Evolutionary conservation across 1,284 basidiomycete genomes (phyloP).

Genomic region (Amylostereum chailletii): DNA sequence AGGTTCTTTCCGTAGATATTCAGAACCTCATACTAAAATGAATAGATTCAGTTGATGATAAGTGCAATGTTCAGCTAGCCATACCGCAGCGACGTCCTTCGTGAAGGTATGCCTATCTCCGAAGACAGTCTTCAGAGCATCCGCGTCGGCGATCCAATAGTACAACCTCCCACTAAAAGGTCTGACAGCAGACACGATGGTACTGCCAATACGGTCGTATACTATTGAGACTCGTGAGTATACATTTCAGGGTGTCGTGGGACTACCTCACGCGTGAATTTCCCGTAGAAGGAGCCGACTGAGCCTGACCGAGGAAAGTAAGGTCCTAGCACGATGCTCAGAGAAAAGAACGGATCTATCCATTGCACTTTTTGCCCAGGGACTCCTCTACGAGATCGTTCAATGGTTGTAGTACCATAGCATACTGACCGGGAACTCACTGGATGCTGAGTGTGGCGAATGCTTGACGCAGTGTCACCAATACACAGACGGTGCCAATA

Average conservation of each 20-base stretch:
- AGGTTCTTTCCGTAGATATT: slow-evolving; percentile 32
- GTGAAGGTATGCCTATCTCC: slow-evolving; percentile 24
- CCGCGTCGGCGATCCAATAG: slow-evolving; percentile 34
- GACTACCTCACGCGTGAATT: background rate
- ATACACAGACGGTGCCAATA: background rate
- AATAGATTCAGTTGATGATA: background rate
- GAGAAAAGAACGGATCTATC: background rate
- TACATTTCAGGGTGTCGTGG: background rate
- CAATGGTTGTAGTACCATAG: background rate
- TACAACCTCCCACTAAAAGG: slow-evolving; percentile 18
- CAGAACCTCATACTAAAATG: slow-evolving; percentile 23
- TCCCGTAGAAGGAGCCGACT: background rate
- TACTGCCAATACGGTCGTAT: slow-evolving; percentile 27
- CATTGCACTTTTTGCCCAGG: background rate
- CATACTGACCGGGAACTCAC: background rate
- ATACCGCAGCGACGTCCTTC: slow-evolving; percentile 26
- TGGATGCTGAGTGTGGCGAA: background rate
- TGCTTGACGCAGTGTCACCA: background rate
- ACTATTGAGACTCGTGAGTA: slow-evolving; percentile 13
- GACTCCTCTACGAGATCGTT: background rate
- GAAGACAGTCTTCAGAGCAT: slow-evolving; percentile 26
- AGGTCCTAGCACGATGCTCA: background rate
- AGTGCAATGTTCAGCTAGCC: slow-evolving; percentile 3
- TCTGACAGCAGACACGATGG: slow-evolving; percentile 25
- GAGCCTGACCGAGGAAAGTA: background rate